phyloP scores from a whole-genome alignment of 768 basidiomycete genomes.

The Hebeloma cylindrosporum region DNA sequence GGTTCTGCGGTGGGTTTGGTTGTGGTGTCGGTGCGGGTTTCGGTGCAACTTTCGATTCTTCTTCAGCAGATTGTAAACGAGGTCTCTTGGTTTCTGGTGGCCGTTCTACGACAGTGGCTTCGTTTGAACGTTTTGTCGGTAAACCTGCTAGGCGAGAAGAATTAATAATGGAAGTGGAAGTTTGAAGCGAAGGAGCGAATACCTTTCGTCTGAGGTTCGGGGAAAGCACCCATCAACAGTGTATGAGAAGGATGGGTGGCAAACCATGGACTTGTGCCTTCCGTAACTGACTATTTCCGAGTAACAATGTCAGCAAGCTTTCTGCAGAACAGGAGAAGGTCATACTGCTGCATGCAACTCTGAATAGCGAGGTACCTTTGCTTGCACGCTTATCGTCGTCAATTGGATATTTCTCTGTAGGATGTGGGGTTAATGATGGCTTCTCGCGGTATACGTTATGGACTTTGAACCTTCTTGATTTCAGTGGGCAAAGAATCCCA shows the following conservation, averaged over 20 bases:
- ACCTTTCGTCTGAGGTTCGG: slow-evolving; percentile 35
- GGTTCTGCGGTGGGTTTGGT: slow-evolving; percentile 16
- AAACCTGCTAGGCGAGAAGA: slow-evolving; percentile 18
- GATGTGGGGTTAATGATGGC: not conserved
- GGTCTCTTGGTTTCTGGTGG: slow-evolving; percentile 50
- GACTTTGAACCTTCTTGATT: slow-evolving; percentile 57
- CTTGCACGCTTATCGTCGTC: slow-evolving; percentile 47
- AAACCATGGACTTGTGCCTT: slow-evolving; percentile 54
- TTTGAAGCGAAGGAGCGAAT: not conserved
- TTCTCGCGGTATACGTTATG: not conserved
- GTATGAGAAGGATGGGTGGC: slow-evolving; percentile 43
- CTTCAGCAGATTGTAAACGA: slow-evolving; percentile 29
- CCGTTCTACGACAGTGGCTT: slow-evolving; percentile 30
- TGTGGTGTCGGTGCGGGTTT: no score
- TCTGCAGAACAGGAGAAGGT: slow-evolving; percentile 2
- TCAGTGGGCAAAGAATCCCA: slow-evolving; percentile 66
- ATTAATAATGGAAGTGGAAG: not conserved
- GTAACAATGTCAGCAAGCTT: no score
- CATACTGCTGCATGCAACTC: slow-evolving; percentile 53
- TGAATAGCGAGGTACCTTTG: slow-evolving; percentile 45
- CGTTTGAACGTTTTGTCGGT: slow-evolving; percentile 44
- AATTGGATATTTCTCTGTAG: slow-evolving; percentile 59
- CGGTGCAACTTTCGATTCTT: no score
- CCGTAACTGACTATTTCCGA: slow-evolving; percentile 16
- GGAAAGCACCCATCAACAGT: slow-evolving; percentile 49